Evolutionary conservation across 179 eudicot genomes (phyloP).

Genomic region (Spergularia azorica): DNA sequence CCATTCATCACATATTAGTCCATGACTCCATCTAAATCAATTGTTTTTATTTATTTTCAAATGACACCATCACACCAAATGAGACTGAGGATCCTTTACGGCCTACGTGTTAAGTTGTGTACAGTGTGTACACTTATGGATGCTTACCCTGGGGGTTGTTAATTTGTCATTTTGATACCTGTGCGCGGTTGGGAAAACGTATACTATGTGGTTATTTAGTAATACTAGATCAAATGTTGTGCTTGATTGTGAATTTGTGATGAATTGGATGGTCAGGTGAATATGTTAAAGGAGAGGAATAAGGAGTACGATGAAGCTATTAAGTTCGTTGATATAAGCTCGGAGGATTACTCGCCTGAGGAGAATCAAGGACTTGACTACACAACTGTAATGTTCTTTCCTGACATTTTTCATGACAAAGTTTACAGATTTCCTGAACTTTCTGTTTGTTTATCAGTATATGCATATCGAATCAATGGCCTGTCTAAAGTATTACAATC

Average conservation of each 20-base stretch:
- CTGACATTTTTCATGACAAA: not conserved
- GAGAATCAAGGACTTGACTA: constrained; percentile 93
- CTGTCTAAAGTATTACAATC: too few species aligned
- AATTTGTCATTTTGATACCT: not conserved
- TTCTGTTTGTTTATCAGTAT: not conserved
- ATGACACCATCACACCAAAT: too few species aligned
- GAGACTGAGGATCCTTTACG: too few species aligned
- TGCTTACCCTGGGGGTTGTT: too few species aligned
- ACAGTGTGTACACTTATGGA: too few species aligned
- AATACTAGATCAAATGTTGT: not conserved
- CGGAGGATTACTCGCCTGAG: constrained; percentile 67
- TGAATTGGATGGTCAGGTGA: constrained; percentile 51
- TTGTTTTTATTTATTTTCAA: too few species aligned
- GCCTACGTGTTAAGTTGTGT: too few species aligned
- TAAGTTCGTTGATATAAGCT: constrained; percentile 87
- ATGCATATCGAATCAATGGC: not conserved
- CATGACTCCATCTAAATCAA: too few species aligned
- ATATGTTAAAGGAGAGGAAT: constrained; percentile 79
- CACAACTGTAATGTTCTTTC: constrained; percentile 49
- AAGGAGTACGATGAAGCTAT: constrained; percentile 62
- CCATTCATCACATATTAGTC: too few species aligned
- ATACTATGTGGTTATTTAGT: not conserved
- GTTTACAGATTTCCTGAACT: not conserved
- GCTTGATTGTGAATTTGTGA: not conserved
- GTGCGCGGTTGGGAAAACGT: not conserved